Percentiles rank a stretch among this genome's conserved stretches.
Conservation (phyloP, 2,329 filamentous ascomycete genomes). For the Epichloe hybrida region DNA sequence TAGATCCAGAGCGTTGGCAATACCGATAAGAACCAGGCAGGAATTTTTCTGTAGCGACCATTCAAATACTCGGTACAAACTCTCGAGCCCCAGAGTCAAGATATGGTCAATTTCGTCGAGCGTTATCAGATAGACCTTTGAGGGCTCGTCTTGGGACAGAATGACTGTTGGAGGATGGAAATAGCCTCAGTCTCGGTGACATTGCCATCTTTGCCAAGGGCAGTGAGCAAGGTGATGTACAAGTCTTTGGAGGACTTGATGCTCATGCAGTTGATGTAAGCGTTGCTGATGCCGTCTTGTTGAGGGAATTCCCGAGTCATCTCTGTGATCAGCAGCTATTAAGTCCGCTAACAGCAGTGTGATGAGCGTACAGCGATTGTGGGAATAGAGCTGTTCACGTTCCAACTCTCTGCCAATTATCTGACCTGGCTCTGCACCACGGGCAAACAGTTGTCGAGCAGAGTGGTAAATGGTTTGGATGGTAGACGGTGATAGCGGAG, state of each 20-base stretch:
- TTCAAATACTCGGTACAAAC: slow-evolving; percentile 88
- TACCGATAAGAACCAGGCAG: slow-evolving; percentile 71
- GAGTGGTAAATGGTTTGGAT: slow-evolving; percentile 71
- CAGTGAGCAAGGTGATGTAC: slow-evolving; percentile 63
- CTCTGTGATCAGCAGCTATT: slow-evolving; percentile 71
- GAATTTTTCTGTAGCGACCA: slow-evolving; percentile 81
- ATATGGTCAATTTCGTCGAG: slow-evolving; percentile 94
- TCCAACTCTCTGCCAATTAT: slow-evolving; percentile 66
- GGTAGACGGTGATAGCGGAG: slow-evolving; percentile 55
- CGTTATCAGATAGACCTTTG: slow-evolving; percentile 62
- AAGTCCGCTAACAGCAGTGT: no score
- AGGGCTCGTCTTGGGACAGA: slow-evolving; percentile 46
- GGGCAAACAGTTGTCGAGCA: slow-evolving; percentile 75
- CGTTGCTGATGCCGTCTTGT: slow-evolving; percentile 46
- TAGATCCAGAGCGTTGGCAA: slow-evolving; percentile 89
- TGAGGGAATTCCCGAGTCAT: slow-evolving; percentile 49
- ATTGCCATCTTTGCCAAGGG: slow-evolving; percentile 46
- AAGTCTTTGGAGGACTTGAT: slow-evolving; percentile 80
- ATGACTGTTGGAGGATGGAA: slow-evolving; percentile 54
- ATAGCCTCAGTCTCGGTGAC: slow-evolving; percentile 53
- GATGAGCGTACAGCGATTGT: no score
- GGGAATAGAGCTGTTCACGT: slow-evolving; percentile 54
- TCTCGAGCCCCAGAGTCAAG: slow-evolving; percentile 73
- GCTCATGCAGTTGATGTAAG: slow-evolving; percentile 94
- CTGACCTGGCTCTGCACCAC: slow-evolving; percentile 59